These are phyloP conservation scores for Acacia acuminata DNA, from an alignment of 306 rosid genomes.

Conservation along the genomic window DNA sequence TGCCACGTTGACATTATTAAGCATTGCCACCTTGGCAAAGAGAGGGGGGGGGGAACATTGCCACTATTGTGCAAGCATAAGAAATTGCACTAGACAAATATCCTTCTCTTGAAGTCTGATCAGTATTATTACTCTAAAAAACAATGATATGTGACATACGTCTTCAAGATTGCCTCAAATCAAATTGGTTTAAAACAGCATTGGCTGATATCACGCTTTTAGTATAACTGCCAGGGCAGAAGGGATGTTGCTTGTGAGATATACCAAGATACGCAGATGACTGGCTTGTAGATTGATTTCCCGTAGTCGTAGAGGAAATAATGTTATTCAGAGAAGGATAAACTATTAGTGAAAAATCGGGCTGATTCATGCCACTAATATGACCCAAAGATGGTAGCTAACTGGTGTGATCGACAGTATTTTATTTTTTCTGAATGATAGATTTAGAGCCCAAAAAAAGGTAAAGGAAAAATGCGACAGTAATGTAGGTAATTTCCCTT, in stretches of 20 bases:
- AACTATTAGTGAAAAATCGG: not conserved
- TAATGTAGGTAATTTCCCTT: not conserved
- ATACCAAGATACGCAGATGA: conserved; percentile 10
- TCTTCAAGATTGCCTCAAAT: conserved; percentile 11
- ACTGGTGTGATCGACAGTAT: not conserved
- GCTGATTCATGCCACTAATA: conserved; percentile 9
- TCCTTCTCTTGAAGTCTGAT: conserved; percentile 11
- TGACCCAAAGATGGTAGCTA: conserved; percentile 18
- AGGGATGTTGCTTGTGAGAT: conserved; percentile 5
- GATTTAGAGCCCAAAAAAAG: conserved; percentile 8
- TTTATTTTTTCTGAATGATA: conserved; percentile 9
- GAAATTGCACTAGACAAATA: conserved; percentile 1
- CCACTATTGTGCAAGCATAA: conserved; percentile 2
- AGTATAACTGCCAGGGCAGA: not conserved
- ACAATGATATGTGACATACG: not conserved
- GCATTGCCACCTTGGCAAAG: not conserved
- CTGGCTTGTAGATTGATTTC: not conserved
- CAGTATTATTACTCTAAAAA: not conserved
- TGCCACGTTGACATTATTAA: not conserved
- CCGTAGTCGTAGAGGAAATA: conserved; percentile 6
- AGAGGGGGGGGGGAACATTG: not conserved
- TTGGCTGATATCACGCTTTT: not conserved
- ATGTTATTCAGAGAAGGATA: conserved; percentile 3
- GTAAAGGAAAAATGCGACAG: conserved; percentile 3
- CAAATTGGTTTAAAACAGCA: conserved; percentile 2